Evolutionary conservation across 306 rosid species (phyloP).

Genomic region (Fragaria iinumae): DNA sequence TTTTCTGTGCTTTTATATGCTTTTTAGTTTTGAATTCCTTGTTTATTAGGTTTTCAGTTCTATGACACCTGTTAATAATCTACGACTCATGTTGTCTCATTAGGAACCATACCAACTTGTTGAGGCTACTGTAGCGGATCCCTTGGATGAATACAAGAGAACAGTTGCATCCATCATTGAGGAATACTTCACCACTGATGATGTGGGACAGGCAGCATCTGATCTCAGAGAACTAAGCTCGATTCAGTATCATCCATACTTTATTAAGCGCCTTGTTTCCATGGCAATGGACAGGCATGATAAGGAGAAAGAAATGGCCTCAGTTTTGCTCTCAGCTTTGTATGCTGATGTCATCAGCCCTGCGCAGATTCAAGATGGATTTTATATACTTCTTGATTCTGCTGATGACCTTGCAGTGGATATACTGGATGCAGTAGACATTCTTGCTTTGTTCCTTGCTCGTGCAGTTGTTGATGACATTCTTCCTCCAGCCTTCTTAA

Average conservation of each 20-base stretch:
- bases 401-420: conserved; percentile 97
- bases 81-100: conserved; percentile 16
- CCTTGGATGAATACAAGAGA: conserved; percentile 92
- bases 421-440: conserved; percentile 87
- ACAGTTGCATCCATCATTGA: conserved; percentile 76
- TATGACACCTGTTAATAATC: background rate
- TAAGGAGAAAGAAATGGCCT: conserved; percentile 99
- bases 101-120: conserved; percentile 98
- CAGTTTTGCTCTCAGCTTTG: conserved; percentile 87
- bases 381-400: conserved; percentile 88
- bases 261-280: conserved; percentile 87
- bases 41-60: background rate
- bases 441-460: conserved; percentile 89
- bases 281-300: conserved; percentile 98
- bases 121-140: conserved; percentile 73
- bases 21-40: background rate
- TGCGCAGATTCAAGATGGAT: conserved; percentile 86
- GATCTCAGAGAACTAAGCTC: conserved; percentile 91
- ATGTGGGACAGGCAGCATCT: conserved; percentile 80
- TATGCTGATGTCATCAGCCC: conserved; percentile 96
- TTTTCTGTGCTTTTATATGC: background rate
- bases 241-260: conserved; percentile 83
- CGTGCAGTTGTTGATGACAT: conserved; percentile 99
- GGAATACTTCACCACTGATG: conserved; percentile 86
- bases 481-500: conserved; percentile 86